Base-by-base conservation (phyloP, 306 rosid genomes). In the Oxytropis ochrocephala region DNA sequence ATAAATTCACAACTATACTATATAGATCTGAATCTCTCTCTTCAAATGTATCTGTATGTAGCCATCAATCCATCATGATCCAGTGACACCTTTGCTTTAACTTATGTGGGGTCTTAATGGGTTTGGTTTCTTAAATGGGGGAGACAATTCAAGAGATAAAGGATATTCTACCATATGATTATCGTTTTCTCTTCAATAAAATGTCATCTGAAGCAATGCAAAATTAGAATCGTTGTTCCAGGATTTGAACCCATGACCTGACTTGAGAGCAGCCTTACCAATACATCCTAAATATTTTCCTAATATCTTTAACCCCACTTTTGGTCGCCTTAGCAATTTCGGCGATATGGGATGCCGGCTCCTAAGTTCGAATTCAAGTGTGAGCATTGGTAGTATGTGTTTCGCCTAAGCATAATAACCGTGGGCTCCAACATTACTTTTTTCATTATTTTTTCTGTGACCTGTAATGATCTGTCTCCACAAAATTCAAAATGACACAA, bases 371-470 rank as follows among this genome's bases (percentile, higher is more conserved):
- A n/a, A n/a, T n/a, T n/a, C n/a, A n/a, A n/a, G n/a, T n/a, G n/a
- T n/a, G n/a, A n/a, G n/a, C n/a, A n/a, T n/a, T n/a, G n/a, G n/a
- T n/a, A n/a, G 29, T 24, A 24, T 24, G 0, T 24, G 1, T 24
- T 55, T 54, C 49, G 57, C 50, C 21, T 48, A 2, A 32, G 35
- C 2, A 2, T 7, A 30, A 41, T 58, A 49, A 72, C 58, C 14
- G 78, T 58, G 81, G 78, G 68, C 71, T 66, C 84, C 78, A 38
- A 70, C 39, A 6, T 59, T 76, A 44, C 24, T 41, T 55, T 60
- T 33, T n/a, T 16, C 19, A 32, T 30, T 35, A 16, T 1, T 39
- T 42, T 61, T 42, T 6, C 2, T 33, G 67, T 33, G 67, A 17
- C 16, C 5, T 73, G 42, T 68, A 67, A 79, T 73, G 80, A 21